Evolutionary conservation across 2,329 filamentous ascomycete species (phyloP).

Genomic region (Phyllosticta ampelicida): DNA sequence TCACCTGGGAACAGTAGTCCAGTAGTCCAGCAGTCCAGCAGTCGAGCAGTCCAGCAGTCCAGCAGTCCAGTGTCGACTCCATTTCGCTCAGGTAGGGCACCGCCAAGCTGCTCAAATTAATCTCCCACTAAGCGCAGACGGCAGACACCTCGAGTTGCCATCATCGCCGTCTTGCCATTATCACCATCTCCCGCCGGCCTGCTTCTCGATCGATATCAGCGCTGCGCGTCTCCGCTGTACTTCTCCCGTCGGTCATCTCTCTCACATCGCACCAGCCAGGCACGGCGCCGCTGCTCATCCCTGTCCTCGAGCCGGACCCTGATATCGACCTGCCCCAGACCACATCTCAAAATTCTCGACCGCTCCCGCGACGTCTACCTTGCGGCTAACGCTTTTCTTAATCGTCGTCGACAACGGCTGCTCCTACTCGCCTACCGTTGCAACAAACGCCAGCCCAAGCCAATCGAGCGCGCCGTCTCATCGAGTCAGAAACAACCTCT

Average conservation of each 20-base stretch:
- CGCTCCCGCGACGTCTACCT: background rate
- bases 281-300: background rate
- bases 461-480: background rate
- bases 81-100: background rate
- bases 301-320: background rate
- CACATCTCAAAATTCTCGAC: background rate
- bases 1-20: too few species aligned
- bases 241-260: background rate
- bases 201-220: background rate
- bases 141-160: too few species aligned
- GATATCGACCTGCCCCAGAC: background rate
- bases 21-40: too few species aligned
- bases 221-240: background rate
- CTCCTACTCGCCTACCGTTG: background rate
- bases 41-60: too few species aligned
- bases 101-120: background rate
- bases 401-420: background rate
- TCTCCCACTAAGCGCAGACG: background rate
- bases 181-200: too few species aligned
- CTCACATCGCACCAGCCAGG: background rate
- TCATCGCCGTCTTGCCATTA: background rate
- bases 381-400: background rate
- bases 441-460: background rate
- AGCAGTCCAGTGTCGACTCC: too few species aligned
- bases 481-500: background rate